Evolutionary conservation across 2,329 filamentous ascomycete genomes (phyloP).

Genomic region (Paecilomyces niveus): DNA sequence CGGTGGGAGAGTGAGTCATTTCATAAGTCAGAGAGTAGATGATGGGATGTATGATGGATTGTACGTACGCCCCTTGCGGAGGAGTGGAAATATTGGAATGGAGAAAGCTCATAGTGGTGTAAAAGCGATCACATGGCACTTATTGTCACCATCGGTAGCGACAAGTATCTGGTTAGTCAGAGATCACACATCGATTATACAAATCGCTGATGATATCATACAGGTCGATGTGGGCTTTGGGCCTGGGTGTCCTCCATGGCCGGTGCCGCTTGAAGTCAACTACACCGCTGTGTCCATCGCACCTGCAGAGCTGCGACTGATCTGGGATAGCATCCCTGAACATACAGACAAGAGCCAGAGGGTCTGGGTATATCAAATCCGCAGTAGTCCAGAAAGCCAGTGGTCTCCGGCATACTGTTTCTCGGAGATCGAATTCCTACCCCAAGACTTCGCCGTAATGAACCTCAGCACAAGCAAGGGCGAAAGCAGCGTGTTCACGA

Average conservation of each 20-base stretch:
- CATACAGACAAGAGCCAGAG: conserved; percentile 37
- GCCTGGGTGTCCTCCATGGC: conserved; percentile 52
- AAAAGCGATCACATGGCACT: conserved; percentile 51
- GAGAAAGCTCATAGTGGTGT: neutral
- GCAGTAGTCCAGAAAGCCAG: conserved; percentile 38
- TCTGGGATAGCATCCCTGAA: conserved; percentile 42
- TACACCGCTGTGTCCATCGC: conserved; percentile 40
- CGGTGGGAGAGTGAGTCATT: conserved; percentile 43
- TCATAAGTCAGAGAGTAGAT: conserved; percentile 22
- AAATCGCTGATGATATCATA: conserved; percentile 24
- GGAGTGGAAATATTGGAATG: neutral
- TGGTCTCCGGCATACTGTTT: conserved; percentile 62
- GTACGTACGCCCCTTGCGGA: conserved; percentile 20
- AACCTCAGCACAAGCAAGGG: conserved; percentile 50
- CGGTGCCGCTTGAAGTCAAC: conserved; percentile 47
- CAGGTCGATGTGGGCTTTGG: conserved; percentile 60
- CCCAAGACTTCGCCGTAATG: conserved; percentile 54
- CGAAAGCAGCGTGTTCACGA: conserved; percentile 47
- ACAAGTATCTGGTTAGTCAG: conserved; percentile 32
- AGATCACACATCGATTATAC: neutral
- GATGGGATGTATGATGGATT: conserved; percentile 41
- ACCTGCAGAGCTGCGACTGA: conserved; percentile 50
- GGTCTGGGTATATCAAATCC: conserved; percentile 59
- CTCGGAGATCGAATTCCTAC: conserved; percentile 56
- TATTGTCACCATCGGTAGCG: conserved; percentile 49